Base-by-base conservation (phyloP, 495 filamentous ascomycete genomes). In the Alectoria sarmentosa region DNA sequence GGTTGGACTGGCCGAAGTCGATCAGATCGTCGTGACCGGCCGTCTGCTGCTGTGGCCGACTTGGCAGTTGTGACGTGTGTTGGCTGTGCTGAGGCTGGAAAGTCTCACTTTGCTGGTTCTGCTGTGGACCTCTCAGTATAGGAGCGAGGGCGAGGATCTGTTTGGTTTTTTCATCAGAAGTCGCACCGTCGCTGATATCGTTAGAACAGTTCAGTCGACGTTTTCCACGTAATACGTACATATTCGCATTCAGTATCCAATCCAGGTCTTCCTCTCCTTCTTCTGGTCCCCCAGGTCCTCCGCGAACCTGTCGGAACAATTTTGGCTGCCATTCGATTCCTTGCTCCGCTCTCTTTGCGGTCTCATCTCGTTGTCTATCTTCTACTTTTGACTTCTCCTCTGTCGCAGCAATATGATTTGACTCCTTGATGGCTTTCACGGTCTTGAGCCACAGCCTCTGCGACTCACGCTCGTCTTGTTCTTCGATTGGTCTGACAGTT, bases 361-460 rank as follows among this genome's bases (percentile, higher is more conserved):
- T 90, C 71, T 97, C 92, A 46, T 90, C 86, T 72, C 94, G 82
- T 76, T 99, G 94, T 69, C 79, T 84, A 65, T 98, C 91, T 72
- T 99, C 94, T 69, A 98, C 90, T 74, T 88, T 89, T 23, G 87
- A 91, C 78, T 99, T 99, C 72, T 96, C 94, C 48, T 93, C 91
- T 11, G 94, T 99, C 7, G 94, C 94, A 15, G 84, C 79, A 68
- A 91, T 88, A 71, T 99, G 95, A 70, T 99, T 90, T 60, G 86
- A 82, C 37, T 87, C 83, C 69, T 86, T 89, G 67, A 99, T 82
- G 0, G 92, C 94, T 66, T 86, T 75, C 15, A 87, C 88, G 1
- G 92, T 95, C 52, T 83, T 85, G 26, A 82, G 75, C 94, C 94
- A 99, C 58, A 99, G 76, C 56, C 79, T 86, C 70, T 95, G 91